Base-by-base conservation (phyloP, 805 yeast genomes). In the Pichia pseudocactophila region DNA sequence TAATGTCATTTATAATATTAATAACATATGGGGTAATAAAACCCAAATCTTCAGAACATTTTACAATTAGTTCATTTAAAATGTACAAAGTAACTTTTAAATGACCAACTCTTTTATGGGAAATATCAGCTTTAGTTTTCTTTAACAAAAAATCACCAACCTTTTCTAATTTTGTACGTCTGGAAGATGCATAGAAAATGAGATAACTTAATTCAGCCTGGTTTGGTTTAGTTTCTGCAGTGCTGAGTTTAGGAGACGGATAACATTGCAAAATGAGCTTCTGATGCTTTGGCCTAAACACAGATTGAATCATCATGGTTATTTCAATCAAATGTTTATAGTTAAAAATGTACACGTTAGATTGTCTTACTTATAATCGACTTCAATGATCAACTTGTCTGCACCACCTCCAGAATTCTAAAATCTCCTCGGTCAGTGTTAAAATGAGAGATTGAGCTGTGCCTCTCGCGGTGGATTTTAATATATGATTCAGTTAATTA, bases 181-280 rank as follows among this genome's bases (percentile, higher is more conserved):
- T 71, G 4, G 96, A 82, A 33, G 94, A 80, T 17, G 95, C 96
- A 60, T 90, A 90, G 67, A 83, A 90, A 27, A 90, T 65, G 51
- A 90, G 69, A 57, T 88, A 87, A 45, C 94, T 82, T 37, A 94
- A 71, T 59, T 92, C 97, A 17, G 95, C 86, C 2, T 95, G 78
- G 59, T 90, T 89, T 13, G 98, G 95, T 54, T 82, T 81, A 65
- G 89, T 89, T 56, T 89, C 97, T 6, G 74, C 73, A 13, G 47
- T 45, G 2, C 59, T 48, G 15, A 57, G 47, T 7, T 79, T 81
- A 47, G 87, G 73, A 2, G 97, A 96, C 2, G 92, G 97, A 60
- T 90, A 90, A 66, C 97, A 92, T 61, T 86, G 95, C 40, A 82
- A 73, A 31, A 92, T 84, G 55, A 89, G 70, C 56, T 85, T 80